phyloP scores from a whole-genome alignment of 257 asterid species.

The Salvia miltiorrhiza region DNA sequence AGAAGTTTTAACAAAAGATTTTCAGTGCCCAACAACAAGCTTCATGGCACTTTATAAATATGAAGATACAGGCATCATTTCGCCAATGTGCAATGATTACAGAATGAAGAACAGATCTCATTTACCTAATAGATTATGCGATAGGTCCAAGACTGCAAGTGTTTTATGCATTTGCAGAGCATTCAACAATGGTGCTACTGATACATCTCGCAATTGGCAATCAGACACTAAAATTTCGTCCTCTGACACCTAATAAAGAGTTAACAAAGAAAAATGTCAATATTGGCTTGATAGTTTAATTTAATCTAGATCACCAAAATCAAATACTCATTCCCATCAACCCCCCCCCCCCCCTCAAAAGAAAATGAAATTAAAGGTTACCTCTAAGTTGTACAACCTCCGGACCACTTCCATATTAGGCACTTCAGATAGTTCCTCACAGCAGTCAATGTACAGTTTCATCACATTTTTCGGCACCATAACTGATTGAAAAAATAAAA shows the following conservation, averaged over 20 bases:
- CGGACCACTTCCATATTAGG: constrained; percentile 67
- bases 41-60: neutral
- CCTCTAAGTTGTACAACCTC: constrained; percentile 79
- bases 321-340: neutral
- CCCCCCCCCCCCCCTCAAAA: neutral
- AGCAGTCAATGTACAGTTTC: constrained; percentile 75
- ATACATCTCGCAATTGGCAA: constrained; percentile 80
- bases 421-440: constrained; percentile 58
- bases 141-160: constrained; percentile 78
- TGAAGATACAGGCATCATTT: constrained; percentile 6
- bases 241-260: constrained; percentile 68
- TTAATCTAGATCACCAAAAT: neutral
- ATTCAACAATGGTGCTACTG: constrained; percentile 71
- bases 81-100: neutral
- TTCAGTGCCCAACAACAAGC: neutral
- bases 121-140: constrained; percentile 88
- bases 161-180: constrained; percentile 76
- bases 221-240: constrained; percentile 77
- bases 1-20: neutral
- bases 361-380: constrained; percentile 24
- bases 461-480: constrained; percentile 78
- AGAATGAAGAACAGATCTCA: constrained; percentile 13
- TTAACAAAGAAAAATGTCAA: constrained; percentile 19
- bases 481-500: constrained; percentile 43
- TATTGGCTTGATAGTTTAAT: neutral